phyloP scores from a whole-genome alignment of 148 eudicot genomes.

The Vaccinium myrtillus region DNA sequence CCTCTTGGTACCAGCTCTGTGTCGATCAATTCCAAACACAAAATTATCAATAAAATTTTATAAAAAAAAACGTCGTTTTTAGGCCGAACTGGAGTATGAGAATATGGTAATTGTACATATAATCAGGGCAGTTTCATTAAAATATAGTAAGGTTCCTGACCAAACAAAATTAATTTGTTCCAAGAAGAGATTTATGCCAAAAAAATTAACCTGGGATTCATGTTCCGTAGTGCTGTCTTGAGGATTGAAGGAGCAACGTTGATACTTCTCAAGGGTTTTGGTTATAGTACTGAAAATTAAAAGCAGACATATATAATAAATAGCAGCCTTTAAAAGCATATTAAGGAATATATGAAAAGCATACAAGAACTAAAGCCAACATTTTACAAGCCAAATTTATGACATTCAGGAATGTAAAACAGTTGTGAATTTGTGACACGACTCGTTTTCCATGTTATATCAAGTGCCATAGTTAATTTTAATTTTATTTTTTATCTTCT shows the following conservation, averaged over 20 bases:
- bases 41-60: not conserved
- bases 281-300: slow-evolving; percentile 30
- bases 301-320: not conserved
- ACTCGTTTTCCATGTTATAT: not conserved
- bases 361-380: not conserved
- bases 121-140: not conserved
- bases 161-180: not conserved
- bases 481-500: too few relatives aligned
- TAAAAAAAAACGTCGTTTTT: not conserved
- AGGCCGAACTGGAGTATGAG: not conserved
- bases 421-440: too few relatives aligned
- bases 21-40: slow-evolving; percentile 5
- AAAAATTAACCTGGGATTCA: slow-evolving; percentile 51
- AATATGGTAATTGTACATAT: not conserved
- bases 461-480: not conserved
- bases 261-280: slow-evolving; percentile 53
- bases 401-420: not conserved
- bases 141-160: too few relatives aligned
- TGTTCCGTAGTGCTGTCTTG: slow-evolving; percentile 36
- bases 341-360: not conserved
- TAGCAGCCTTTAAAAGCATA: not conserved
- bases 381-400: not conserved
- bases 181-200: not conserved
- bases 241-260: slow-evolving; percentile 45
- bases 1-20: slow-evolving; percentile 85